Evolutionary conservation across 371 early-diverging fungal species (phyloP).

Genomic region (Mucor lusitanicus): DNA sequence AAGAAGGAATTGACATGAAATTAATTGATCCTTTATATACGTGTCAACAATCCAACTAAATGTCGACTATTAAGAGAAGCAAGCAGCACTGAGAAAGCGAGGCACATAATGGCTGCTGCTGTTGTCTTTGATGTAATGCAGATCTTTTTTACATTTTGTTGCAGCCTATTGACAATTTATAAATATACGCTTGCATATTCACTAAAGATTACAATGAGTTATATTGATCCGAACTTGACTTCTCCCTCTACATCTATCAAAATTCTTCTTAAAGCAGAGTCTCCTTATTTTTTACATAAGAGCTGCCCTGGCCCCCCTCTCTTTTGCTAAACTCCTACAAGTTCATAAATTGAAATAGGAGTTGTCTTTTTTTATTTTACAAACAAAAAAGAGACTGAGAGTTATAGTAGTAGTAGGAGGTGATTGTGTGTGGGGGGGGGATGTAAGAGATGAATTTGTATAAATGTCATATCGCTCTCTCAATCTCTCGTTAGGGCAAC

Average conservation of each 20-base stretch:
- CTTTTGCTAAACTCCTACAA: not conserved
- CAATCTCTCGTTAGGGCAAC: not conserved
- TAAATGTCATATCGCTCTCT: not conserved
- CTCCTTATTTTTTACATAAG: not conserved
- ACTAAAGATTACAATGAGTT: not conserved
- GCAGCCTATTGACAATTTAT: constrained; percentile 17
- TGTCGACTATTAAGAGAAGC: not conserved
- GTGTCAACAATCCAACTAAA: constrained; percentile 9
- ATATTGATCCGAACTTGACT: not conserved
- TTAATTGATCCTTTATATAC: constrained; percentile 13
- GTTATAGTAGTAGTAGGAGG: not conserved
- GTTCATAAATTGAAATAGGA: constrained; percentile 2
- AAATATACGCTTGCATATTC: not conserved
- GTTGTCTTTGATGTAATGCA: constrained; percentile 24
- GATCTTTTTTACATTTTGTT: constrained; percentile 13
- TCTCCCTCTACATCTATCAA: not conserved
- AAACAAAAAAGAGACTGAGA: not conserved
- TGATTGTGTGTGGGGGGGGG: not conserved
- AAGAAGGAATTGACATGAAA: constrained; percentile 1
- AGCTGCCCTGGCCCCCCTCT: not conserved
- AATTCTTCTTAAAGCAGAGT: not conserved
- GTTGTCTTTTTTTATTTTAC: not conserved
- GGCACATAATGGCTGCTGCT: not conserved
- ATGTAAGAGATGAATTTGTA: not conserved
- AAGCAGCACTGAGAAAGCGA: not conserved